Conservation (phyloP, 2,329 filamentous ascomycete genomes). For the Trichoderma hamatum region DNA sequence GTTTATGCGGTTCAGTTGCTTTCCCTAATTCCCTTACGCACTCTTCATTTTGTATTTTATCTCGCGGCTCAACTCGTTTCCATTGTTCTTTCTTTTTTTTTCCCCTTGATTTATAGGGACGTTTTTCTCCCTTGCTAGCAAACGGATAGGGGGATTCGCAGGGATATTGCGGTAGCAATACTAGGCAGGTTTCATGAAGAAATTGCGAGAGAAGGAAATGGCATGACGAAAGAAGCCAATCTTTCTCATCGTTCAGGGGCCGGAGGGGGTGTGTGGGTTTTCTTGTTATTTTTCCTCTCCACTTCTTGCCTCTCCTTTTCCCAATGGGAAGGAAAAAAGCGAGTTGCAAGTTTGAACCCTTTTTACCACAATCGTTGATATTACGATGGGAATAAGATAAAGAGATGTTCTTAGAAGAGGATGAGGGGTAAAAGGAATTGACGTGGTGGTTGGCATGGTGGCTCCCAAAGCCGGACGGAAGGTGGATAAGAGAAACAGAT, state of each 20-base stretch:
- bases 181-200: not conserved
- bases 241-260: conserved; percentile 7
- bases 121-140: not conserved
- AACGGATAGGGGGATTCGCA: conserved; percentile 2
- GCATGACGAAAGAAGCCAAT: conserved; percentile 26
- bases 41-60: conserved; percentile 32
- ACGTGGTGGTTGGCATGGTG: not conserved
- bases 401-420: not conserved
- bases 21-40: conserved; percentile 20
- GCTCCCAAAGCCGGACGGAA: not conserved
- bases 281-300: not conserved
- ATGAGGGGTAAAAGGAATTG: not conserved
- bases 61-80: conserved; percentile 28
- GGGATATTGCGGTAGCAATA: conserved; percentile 18
- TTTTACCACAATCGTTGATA: conserved; percentile 3
- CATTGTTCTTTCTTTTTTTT: not conserved
- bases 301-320: not conserved
- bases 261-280: not conserved
- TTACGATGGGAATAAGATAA: not conserved
- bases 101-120: not conserved
- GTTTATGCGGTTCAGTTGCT: conserved; percentile 2
- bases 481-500: conserved; percentile 20
- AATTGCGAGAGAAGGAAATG: conserved; percentile 14
- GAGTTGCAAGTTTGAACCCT: not conserved
- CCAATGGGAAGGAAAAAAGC: not conserved